These are phyloP conservation scores for Raphanus sativus DNA, from an alignment of 345 rosid species.

Conservation along the genomic window DNA sequence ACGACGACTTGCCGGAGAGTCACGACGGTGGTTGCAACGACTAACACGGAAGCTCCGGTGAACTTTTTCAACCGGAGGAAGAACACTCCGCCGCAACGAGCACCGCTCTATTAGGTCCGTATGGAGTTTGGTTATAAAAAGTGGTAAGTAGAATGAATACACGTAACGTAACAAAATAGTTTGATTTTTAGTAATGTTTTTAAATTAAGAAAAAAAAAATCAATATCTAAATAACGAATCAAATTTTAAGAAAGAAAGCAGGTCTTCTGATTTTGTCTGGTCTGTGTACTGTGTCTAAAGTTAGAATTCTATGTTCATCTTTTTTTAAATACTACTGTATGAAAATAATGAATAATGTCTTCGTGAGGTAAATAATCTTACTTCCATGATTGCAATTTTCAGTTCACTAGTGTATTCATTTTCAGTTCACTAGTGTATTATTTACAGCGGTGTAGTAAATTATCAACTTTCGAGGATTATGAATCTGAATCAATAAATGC, in stretches of 20 bases:
- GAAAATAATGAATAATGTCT: no score
- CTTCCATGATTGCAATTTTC: constrained; percentile 21
- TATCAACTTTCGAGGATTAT: neutral
- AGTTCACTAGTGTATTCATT: neutral
- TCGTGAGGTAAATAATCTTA: neutral
- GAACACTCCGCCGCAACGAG: constrained; percentile 80
- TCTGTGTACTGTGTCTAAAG: neutral
- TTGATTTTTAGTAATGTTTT: neutral
- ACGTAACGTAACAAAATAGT: constrained; percentile 29
- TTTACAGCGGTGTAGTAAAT: constrained; percentile 21
- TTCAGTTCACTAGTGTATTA: neutral
- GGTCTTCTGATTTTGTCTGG: constrained; percentile 17
- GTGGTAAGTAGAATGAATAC: constrained; percentile 34
- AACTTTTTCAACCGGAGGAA: constrained; percentile 65
- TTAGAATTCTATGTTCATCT: no score
- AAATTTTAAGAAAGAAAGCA: neutral
- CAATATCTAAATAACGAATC: constrained; percentile 11
- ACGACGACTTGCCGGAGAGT: constrained; percentile 46
- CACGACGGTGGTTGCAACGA: constrained; percentile 34
- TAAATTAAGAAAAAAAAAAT: neutral
- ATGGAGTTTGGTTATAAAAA: neutral
- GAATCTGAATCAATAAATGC: constrained; percentile 30
- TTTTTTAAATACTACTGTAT: no score
- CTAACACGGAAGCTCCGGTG: constrained; percentile 48
- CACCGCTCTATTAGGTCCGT: constrained; percentile 66